phyloP scores from a whole-genome alignment of 2,329 filamentous ascomycete genomes.

The Colletotrichum higginsianum region DNA sequence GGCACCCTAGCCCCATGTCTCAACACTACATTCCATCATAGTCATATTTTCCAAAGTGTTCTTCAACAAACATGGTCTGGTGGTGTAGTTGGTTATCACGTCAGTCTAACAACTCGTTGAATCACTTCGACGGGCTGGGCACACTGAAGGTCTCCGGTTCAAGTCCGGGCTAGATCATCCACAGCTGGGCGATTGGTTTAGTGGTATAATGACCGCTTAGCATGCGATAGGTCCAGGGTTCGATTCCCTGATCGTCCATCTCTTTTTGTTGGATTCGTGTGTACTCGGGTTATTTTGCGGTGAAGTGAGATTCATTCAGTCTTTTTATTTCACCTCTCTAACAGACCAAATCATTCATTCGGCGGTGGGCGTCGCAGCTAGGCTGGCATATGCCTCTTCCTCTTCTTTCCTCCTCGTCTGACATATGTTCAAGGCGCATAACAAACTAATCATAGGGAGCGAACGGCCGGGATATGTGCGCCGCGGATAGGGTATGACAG shows the following conservation, averaged over 20 bases:
- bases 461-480: background rate
- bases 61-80: slow-evolving; percentile 47
- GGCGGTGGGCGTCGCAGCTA: too few relatives aligned
- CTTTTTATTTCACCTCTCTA: too few relatives aligned
- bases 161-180: slow-evolving; percentile 41
- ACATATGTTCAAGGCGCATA: background rate
- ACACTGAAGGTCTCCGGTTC: slow-evolving; percentile 43
- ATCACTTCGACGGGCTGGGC: background rate
- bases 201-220: slow-evolving; percentile 31
- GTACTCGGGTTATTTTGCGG: background rate
- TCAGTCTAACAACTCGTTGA: slow-evolving; percentile 57
- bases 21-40: background rate
- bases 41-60: rapidly evolving
- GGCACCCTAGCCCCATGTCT: background rate
- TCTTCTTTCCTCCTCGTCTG: too few relatives aligned
- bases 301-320: too few relatives aligned
- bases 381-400: too few relatives aligned
- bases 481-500: background rate
- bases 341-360: too few relatives aligned
- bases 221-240: slow-evolving; percentile 26
- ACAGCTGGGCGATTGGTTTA: slow-evolving; percentile 10
- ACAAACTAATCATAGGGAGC: background rate
- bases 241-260: slow-evolving; percentile 18
- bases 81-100: slow-evolving; percentile 64
- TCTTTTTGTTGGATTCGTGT: background rate